Percentiles rank a stretch among this genome's conserved stretches.
Evolutionary conservation across 768 basidiomycete genomes (phyloP).

Genomic region (Tulasnella calospora): DNA sequence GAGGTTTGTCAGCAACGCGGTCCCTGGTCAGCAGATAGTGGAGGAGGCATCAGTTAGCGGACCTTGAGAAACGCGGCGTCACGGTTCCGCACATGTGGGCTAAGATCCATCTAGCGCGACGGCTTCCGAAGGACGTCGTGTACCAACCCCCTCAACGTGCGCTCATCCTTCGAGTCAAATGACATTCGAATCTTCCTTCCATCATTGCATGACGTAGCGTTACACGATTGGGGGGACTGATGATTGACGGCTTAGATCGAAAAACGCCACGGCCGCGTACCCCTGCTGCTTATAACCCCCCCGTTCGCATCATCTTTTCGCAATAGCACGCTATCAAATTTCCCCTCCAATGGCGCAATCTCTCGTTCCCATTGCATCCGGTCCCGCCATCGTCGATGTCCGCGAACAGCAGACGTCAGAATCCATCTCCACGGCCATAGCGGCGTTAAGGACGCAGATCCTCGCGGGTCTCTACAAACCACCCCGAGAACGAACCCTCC

Average conservation of each 20-base stretch:
- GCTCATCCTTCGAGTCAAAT: not conserved
- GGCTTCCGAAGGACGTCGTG: not conserved
- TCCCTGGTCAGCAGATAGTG: not conserved
- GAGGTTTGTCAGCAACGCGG: not conserved
- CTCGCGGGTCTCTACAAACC: conserved; percentile 53
- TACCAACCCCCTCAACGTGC: not conserved
- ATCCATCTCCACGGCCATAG: conserved; percentile 12
- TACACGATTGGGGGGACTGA: not conserved
- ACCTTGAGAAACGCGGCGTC: not conserved
- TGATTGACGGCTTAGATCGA: not conserved
- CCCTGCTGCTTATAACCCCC: not conserved
- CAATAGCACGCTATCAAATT: not conserved
- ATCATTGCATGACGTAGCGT: not conserved
- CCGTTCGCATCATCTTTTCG: not conserved
- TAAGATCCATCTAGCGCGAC: not conserved
- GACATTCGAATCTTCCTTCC: not conserved
- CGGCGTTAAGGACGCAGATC: conserved; percentile 39
- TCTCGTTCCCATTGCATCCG: not conserved
- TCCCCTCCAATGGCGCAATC: conserved; percentile 9
- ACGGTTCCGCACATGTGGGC: not conserved
- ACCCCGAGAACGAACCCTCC: conserved; percentile 56
- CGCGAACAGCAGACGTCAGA: conserved; percentile 18
- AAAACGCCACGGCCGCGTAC: not conserved
- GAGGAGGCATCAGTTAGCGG: not conserved
- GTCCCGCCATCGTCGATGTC: conserved; percentile 23